Percentiles rank a stretch among this genome's conserved stretches.
phyloP scores from a whole-genome alignment of 768 basidiomycete species.

The Rhodosporidiobolus odoratus region DNA sequence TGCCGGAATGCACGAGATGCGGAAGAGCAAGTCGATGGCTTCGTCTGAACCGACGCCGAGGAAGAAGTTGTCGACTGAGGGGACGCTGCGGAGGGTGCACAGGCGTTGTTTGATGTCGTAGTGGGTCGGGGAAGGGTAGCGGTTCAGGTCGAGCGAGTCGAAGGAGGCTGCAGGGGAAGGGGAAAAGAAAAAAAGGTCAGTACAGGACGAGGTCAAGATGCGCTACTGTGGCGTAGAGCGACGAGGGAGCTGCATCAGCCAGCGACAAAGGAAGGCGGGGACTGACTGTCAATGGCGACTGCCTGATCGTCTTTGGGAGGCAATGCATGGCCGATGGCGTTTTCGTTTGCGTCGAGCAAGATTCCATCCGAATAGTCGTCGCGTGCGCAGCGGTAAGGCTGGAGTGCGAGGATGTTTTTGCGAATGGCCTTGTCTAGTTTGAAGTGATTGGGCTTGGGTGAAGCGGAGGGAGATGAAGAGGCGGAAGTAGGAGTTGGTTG shows the following conservation, averaged over 20 bases:
- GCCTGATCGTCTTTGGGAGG: slow-evolving; percentile 41
- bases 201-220: not conserved
- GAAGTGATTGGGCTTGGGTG: slow-evolving; percentile 68
- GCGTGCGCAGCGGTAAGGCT: slow-evolving; percentile 90
- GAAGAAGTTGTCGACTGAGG: slow-evolving; percentile 63
- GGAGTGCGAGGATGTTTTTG: slow-evolving; percentile 85
- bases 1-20: slow-evolving; percentile 73
- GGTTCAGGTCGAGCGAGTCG: slow-evolving; percentile 55
- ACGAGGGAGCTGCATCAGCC: slow-evolving; percentile 8
- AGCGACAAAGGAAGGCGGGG: not conserved
- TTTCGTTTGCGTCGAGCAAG: slow-evolving; percentile 96
- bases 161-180: slow-evolving; percentile 17
- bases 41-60: slow-evolving; percentile 97
- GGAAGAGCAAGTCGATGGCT: slow-evolving; percentile 87
- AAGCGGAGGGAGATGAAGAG: not conserved
- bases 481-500: not conserved
- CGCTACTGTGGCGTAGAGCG: not conserved
- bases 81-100: slow-evolving; percentile 65
- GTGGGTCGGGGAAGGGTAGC: slow-evolving; percentile 92
- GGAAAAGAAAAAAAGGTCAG: not conserved
- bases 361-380: slow-evolving; percentile 74
- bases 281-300: slow-evolving; percentile 27
- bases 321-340: slow-evolving; percentile 83
- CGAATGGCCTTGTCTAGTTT: slow-evolving; percentile 75
- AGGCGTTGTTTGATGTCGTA: slow-evolving; percentile 69